These are phyloP conservation scores for Testicularia cyperi DNA, from an alignment of 1,284 basidiomycete genomes.

Conservation along the genomic window DNA sequence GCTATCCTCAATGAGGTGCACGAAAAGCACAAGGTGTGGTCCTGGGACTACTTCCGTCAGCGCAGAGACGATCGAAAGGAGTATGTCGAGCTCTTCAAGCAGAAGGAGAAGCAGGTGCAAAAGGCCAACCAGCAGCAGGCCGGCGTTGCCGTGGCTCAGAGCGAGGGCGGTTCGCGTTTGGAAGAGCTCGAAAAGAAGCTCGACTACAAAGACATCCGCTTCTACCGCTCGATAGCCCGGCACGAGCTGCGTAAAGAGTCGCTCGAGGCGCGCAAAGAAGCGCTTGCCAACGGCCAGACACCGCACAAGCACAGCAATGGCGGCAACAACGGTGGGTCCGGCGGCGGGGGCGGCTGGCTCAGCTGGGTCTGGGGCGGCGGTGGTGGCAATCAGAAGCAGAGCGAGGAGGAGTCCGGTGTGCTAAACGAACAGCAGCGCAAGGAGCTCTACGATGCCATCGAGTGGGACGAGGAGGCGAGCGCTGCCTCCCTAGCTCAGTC, in stretches of 20 bases:
- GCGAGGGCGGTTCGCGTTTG: slow-evolving; percentile 62
- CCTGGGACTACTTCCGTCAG: slow-evolving; percentile 87
- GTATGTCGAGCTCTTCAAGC: slow-evolving; percentile 85
- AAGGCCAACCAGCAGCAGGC: slow-evolving; percentile 48
- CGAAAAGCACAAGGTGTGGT: slow-evolving; percentile 82
- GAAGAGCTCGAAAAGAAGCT: slow-evolving; percentile 78
- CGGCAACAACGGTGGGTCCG: slow-evolving; percentile 59
- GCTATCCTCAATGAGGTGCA: slow-evolving; percentile 85
- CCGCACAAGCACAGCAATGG: slow-evolving; percentile 61
- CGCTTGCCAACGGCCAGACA: slow-evolving; percentile 50
- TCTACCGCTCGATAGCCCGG: slow-evolving; percentile 93
- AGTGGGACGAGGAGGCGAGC: slow-evolving; percentile 70
- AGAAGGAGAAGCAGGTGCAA: slow-evolving; percentile 64
- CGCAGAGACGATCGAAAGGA: slow-evolving; percentile 78
- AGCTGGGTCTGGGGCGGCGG: slow-evolving; percentile 56
- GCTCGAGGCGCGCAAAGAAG: slow-evolving; percentile 56
- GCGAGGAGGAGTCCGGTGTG: slow-evolving; percentile 61
- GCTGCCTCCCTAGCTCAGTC: slow-evolving; percentile 35
- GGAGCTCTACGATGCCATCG: slow-evolving; percentile 88
- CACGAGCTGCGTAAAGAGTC: slow-evolving; percentile 81
- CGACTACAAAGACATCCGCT: slow-evolving; percentile 91
- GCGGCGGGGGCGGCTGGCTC: slow-evolving; percentile 52
- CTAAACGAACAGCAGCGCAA: slow-evolving; percentile 91
- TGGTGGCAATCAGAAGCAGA: slow-evolving; percentile 21
- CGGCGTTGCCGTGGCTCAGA: slow-evolving; percentile 34